Percentiles rank a stretch among this genome's conserved stretches.
Conservation (phyloP, 495 filamentous ascomycete species). For the Penicillium soppii region DNA sequence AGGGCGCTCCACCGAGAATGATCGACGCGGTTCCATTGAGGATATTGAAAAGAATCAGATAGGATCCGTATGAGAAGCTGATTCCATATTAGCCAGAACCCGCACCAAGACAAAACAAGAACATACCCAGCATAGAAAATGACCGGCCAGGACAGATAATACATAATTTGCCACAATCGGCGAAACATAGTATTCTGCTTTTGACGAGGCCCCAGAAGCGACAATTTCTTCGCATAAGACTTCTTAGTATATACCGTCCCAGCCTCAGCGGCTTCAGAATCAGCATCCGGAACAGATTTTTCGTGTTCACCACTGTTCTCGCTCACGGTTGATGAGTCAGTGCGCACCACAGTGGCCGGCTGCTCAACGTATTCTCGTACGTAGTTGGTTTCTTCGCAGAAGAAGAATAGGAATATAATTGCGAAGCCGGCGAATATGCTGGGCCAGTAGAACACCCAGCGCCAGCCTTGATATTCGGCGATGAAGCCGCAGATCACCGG, state of each 20-base stretch:
- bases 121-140: slow-evolving; percentile 60
- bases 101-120: not conserved
- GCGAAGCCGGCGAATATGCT: slow-evolving; percentile 58
- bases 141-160: slow-evolving; percentile 57
- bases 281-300: slow-evolving; percentile 14
- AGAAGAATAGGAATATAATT: slow-evolving; percentile 62
- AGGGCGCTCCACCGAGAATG: slow-evolving; percentile 55
- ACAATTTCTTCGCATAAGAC: slow-evolving; percentile 55
- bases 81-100: slow-evolving; percentile 3
- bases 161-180: slow-evolving; percentile 36
- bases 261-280: slow-evolving; percentile 12
- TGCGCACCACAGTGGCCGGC: slow-evolving; percentile 9
- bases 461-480: slow-evolving; percentile 59
- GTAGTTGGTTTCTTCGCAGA: slow-evolving; percentile 71
- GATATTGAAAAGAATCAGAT: slow-evolving; percentile 66
- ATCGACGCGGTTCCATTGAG: slow-evolving; percentile 64
- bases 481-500: slow-evolving; percentile 69
- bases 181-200: slow-evolving; percentile 53
- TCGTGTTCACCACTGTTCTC: slow-evolving; percentile 17
- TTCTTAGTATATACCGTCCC: slow-evolving; percentile 33
- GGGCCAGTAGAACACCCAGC: slow-evolving; percentile 66
- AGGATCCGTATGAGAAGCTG: slow-evolving; percentile 61
- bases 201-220: slow-evolving; percentile 45
- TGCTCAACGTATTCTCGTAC: slow-evolving; percentile 30
- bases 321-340: slow-evolving; percentile 7